Conservation (phyloP, 2,329 filamentous ascomycete species). For the Tolypocladium inflatum region DNA sequence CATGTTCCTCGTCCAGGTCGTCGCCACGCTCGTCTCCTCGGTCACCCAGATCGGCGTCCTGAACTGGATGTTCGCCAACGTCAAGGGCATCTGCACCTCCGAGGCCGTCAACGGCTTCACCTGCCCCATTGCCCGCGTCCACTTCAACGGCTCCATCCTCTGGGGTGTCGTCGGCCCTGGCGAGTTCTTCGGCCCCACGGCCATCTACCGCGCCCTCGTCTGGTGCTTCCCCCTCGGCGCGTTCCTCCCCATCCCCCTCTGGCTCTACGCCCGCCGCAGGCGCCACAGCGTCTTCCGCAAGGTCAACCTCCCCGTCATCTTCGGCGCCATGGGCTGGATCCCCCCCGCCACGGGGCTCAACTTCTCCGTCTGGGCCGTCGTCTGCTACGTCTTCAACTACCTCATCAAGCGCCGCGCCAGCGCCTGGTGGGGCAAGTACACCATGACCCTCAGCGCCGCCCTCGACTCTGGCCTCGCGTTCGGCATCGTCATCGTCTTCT, state of each 20-base stretch:
- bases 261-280: conserved; percentile 55
- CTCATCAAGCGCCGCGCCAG: conserved; percentile 57
- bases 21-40: conserved; percentile 65
- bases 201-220: conserved; percentile 66
- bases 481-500: conserved; percentile 75
- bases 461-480: conserved; percentile 77
- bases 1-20: conserved; percentile 69
- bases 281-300: conserved; percentile 58
- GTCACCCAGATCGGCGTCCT: conserved; percentile 75
- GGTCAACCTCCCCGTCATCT: conserved; percentile 74
- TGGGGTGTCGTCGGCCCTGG: conserved; percentile 81
- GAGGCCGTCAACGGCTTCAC: conserved; percentile 80
- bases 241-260: conserved; percentile 63
- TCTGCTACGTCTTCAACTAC: conserved; percentile 80
- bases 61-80: conserved; percentile 82
- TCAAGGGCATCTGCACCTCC: conserved; percentile 68
- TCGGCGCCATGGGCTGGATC: conserved; percentile 78
- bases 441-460: conserved; percentile 77
- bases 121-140: conserved; percentile 76
- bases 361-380: conserved; percentile 77
- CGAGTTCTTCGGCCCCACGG: conserved; percentile 70
- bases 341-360: conserved; percentile 80
- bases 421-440: conserved; percentile 86
- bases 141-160: conserved; percentile 83
- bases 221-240: conserved; percentile 77